These are phyloP conservation scores for Marsdenia floribunda DNA, from an alignment of 257 asterid species.

Conservation along the genomic window DNA sequence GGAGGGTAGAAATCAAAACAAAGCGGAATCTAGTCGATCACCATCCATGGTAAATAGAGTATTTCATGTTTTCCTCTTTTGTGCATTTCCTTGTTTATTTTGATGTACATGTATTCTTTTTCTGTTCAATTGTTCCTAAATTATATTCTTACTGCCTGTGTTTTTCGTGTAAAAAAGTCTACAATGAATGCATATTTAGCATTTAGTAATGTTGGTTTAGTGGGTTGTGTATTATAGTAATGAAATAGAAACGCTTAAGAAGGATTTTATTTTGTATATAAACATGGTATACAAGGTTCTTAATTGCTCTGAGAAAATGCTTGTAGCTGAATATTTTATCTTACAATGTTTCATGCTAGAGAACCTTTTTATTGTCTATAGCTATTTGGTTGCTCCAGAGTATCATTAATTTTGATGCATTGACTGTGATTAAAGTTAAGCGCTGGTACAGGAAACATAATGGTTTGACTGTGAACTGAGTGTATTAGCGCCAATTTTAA, in stretches of 20 bases:
- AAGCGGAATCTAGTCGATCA: not conserved
- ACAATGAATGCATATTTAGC: not conserved
- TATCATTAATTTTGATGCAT: not conserved
- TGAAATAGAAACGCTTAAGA: not conserved
- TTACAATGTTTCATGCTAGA: not conserved
- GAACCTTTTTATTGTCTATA: not conserved
- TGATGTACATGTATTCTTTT: not conserved
- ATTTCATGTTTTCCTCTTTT: not conserved
- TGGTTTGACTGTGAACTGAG: not conserved
- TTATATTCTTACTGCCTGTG: not conserved
- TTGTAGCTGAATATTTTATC: not conserved
- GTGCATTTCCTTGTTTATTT: not conserved
- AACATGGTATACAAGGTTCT: not conserved
- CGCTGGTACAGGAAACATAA: not conserved
- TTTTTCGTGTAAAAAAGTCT: not conserved
- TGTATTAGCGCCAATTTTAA: not conserved
- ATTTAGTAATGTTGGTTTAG: not conserved
- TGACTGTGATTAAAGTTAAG: not conserved
- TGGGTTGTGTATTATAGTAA: not conserved
- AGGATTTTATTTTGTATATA: not conserved
- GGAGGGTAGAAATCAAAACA: constrained; percentile 11
- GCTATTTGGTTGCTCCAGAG: not conserved
- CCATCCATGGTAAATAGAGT: not conserved
- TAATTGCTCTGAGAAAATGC: not conserved
- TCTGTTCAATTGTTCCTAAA: not conserved